Evolutionary conservation across 768 basidiomycete species (phyloP), one percentile per base, ranked within the genome.

Genomic region (Boletus vinaceobasis): DNA sequence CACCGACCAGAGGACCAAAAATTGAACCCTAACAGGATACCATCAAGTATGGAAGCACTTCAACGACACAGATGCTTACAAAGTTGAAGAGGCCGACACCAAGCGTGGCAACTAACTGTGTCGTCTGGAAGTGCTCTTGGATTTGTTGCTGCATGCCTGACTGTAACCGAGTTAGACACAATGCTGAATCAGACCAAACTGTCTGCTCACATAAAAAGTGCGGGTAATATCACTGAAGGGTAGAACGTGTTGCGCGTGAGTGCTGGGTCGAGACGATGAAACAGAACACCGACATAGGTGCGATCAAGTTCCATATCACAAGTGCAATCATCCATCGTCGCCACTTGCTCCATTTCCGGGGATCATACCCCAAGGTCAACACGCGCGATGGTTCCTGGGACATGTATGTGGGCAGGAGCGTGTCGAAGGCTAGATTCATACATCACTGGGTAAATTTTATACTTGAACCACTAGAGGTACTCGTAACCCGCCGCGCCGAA

Each of bases 101-200:
- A 15, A 65, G 56, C 2, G 64, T 58, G 17, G 53, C 64, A 21
- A 58, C 26, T 29, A 54, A 56, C 3, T 49, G 27, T 7, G 64
- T 57, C 14, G 56, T 52, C 14, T 59, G 47, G 19, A 65, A 63
- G 33, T 65, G 48, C n/a, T 63, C 64, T 50, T 61, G 59, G 23
- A 68, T 61, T 42, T 66, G 65, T 8, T 60, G 59, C 33, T 68
- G 62, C 48, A 68, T 62, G 17, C 66, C 66, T 23, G 61, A 67
- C 64, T 67, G 38, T 14, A 27, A 27, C 5, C 32, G 14, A 36
- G 50, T 60, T 32, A 62, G 39, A 13, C 14, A 35, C 26, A 4
- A 38, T 32, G 11, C 3, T 26, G 43, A 32, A 48, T 35, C n/a
- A 39, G 17, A 42, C 13, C 11, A 43, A 36, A 29, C 23, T 21